Base-by-base conservation (phyloP, 768 basidiomycete genomes). In the Hypsizygus marmoreus region DNA sequence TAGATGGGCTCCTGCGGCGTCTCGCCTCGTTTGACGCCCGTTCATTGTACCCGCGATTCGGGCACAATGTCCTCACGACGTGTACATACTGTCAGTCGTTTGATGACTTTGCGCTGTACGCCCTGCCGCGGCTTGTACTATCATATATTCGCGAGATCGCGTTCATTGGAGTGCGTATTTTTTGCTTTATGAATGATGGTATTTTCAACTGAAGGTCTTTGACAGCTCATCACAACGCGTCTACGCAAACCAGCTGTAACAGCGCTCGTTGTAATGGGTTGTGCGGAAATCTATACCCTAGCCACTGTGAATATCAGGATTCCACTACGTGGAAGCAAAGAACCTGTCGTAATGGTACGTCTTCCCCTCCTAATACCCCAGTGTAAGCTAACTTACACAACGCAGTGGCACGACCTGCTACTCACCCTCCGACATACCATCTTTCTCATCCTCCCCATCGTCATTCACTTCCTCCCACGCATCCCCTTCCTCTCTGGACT, bases 21-120 rank as follows among this genome's bases (percentile, higher is more conserved):
- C 67, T 90, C 9, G 71, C 72, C 23, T 74, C 77, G 14, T 76
- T 78, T 54, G 86, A 85, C 28, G 65, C 74, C 48, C 76, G 88
- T 43, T 65, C 71, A 1, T 58, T 76, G 34, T 90, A 87, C 55
- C 54, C 57, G 51, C 87, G 88, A 45, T 86, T 88, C 49, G 88
- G 88, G 17, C 88, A 90, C 62, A 62, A 73, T 20, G 77, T 79
- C 4, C 63, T 90, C 12, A 69, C 80, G 34, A 74, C 72, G 6
- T 90, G 88, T 64, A 72, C 72, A n/a, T 80, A 83, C 58, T 90
- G 88, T 62, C 73, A 71, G 16, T 77, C 81, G 11, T 71, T 71
- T 40, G 61, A 74, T 20, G 86, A 89, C 46, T 88, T 77, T 58
- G 74, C 74, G 7, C 61, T 86, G 10, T 84, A 77, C 58, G 73